phyloP scores from a whole-genome alignment of 495 filamentous ascomycete genomes.

The Opeltia flavorubescens region DNA sequence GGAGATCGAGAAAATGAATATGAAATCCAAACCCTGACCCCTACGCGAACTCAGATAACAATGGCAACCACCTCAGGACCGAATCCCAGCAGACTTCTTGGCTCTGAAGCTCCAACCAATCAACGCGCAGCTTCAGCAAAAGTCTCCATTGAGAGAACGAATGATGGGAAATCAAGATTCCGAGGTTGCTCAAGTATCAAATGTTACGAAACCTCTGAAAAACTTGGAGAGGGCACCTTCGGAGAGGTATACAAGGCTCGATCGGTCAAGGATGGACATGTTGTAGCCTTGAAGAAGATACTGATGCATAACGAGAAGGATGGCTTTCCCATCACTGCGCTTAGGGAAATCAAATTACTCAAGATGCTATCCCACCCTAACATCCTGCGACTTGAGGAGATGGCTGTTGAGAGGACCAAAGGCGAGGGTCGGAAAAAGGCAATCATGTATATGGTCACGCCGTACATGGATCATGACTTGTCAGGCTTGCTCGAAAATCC shows the following conservation, averaged over 20 bases:
- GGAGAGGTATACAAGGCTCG: conserved; percentile 89
- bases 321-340: conserved; percentile 92
- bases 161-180: conserved; percentile 40
- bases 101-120: not conserved
- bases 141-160: conserved; percentile 13
- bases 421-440: conserved; percentile 65
- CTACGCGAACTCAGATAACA: not conserved
- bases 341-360: conserved; percentile 92
- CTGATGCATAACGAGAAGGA: conserved; percentile 94
- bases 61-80: no score
- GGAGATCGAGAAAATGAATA: no score
- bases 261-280: conserved; percentile 52
- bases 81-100: not conserved
- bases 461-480: conserved; percentile 98
- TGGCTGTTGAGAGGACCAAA: conserved; percentile 78
- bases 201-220: conserved; percentile 77
- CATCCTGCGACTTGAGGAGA: conserved; percentile 77
- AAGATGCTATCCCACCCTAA: conserved; percentile 89
- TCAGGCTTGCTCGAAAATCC: conserved; percentile 94
- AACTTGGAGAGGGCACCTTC: conserved; percentile 96
- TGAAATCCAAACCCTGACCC: no score
- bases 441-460: conserved; percentile 96
- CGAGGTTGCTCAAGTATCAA: conserved; percentile 73
- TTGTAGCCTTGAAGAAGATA: conserved; percentile 92
- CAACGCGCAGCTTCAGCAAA: conserved; percentile 1